Evolutionary conservation across 306 rosid genomes (phyloP), one percentile per base, ranked within the genome.

Genomic region (Castanopsis chinensis): DNA sequence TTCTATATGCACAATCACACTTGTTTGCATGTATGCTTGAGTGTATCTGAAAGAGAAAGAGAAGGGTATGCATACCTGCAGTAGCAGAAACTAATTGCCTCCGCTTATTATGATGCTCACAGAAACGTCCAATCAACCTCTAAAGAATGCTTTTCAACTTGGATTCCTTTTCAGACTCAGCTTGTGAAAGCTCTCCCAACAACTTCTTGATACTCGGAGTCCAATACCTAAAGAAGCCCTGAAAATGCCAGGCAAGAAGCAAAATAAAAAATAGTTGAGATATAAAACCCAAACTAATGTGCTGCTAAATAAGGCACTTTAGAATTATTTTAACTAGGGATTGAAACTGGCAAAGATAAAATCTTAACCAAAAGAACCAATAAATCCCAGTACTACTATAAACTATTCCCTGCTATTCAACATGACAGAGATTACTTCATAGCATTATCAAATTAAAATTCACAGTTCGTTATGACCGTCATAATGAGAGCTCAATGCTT

Each of bases 211-310:
- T 89, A 80, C 71, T 84, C 55, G 98, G 96, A 85, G 96, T 89
- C 98, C 99, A 95, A 79, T 95, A 95, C 86, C 96, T 86, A 79
- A 73, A 91, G 85, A 88, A 88, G 33, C 99, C 99, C 99, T 95
- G 90, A 83, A 87, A 56, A 82, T 65, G 80, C 79, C 86, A 79
- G 75, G 79, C 18, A 19, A 69, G 61, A 72, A 82, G 75, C 56
- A 61, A 71, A 21, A 65, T 49, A 83, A 68, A 82, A 1, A 63
- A 69, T 59, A 19, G n/a, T 33, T 35, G 18, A 9, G 67, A n/a
- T 30, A 69, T 71, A 61, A 58, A 77, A 35, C 15, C 54, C 28
- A 68, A 33, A 65, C 5, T 65, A 14, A 65, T 30, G 51, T 30
- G 35, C 45, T 65, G 21, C 71, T 30, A 19, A 33, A 32, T 8